A percentile compares a stretch with the other conserved stretches of the same genome.
Conservation (phyloP, 2,329 filamentous ascomycete genomes). For the Microthyrium microscopicum region DNA sequence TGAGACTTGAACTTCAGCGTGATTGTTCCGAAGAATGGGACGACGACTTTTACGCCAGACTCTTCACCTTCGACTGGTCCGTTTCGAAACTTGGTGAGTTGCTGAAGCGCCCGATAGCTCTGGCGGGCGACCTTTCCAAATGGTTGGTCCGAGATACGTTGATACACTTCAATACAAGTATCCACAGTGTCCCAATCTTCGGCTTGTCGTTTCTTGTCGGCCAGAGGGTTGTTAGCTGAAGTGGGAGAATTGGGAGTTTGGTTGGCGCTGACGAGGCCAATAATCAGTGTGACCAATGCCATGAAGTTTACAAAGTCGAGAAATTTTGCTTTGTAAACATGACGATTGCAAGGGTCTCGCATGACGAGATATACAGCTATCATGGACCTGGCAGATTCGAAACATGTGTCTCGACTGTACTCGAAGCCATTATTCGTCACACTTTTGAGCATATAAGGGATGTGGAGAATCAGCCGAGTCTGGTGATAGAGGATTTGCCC, state of each 20-base stretch:
- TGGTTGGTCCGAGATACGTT: slow-evolving; percentile 22
- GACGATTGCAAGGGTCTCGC: slow-evolving; percentile 18
- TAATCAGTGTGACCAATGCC: slow-evolving; percentile 24
- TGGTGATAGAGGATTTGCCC: slow-evolving; percentile 28
- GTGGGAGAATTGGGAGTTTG: slow-evolving; percentile 4
- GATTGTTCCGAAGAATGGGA: slow-evolving; percentile 27
- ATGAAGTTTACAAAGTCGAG: slow-evolving; percentile 32
- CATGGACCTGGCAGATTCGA: slow-evolving; percentile 24
- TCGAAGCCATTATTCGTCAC: slow-evolving; percentile 20
- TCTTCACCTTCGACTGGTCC: neutral
- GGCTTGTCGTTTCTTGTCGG: slow-evolving; percentile 14
- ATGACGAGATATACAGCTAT: slow-evolving; percentile 24
- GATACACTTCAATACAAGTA: slow-evolving; percentile 24
- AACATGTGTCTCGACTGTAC: slow-evolving; percentile 23
- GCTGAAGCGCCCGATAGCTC: slow-evolving; percentile 21
- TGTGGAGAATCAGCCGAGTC: slow-evolving; percentile 27
- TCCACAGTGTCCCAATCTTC: slow-evolving; percentile 24
- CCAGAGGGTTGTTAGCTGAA: slow-evolving; percentile 6
- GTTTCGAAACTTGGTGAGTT: slow-evolving; percentile 18
- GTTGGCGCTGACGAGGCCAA: slow-evolving; percentile 25
- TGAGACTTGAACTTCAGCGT: slow-evolving; percentile 13
- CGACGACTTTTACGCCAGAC: slow-evolving; percentile 16
- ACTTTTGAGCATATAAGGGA: slow-evolving; percentile 28
- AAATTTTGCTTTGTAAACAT: slow-evolving; percentile 30
- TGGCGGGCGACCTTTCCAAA: slow-evolving; percentile 25